A percentile compares a stretch with the other conserved stretches of the same genome.
Evolutionary conservation across 371 early-diverging fungal species (phyloP).

Genomic region (Saksenaea vasiformis): DNA sequence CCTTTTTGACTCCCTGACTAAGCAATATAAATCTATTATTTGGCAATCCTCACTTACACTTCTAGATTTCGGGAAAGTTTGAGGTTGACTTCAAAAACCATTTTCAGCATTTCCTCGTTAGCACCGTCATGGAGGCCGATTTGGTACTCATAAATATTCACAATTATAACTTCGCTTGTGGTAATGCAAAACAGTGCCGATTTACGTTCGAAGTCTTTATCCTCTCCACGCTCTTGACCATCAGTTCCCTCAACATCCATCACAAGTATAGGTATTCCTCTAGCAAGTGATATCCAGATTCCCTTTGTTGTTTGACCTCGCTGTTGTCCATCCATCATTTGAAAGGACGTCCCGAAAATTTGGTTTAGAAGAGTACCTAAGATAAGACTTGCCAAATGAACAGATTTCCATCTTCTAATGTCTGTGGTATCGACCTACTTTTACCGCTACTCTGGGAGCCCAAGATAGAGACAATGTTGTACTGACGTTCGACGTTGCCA

Average conservation of each 20-base stretch:
- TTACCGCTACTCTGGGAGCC: constrained; percentile 98
- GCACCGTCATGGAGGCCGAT: constrained; percentile 98
- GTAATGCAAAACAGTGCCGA: constrained; percentile 97
- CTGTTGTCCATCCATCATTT: constrained; percentile 87
- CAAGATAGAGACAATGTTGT: constrained; percentile 97
- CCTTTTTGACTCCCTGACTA: no score
- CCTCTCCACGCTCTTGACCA: constrained; percentile 97
- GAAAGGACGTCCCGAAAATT: constrained; percentile 92
- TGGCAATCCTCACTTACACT: constrained; percentile 47
- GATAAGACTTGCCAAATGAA: neutral
- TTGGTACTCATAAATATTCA: constrained; percentile 97
- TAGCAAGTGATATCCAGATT: constrained; percentile 92
- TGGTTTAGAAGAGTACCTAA: constrained; percentile 93
- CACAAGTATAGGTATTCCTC: constrained; percentile 82
- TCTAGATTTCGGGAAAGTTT: constrained; percentile 74
- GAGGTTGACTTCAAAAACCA: constrained; percentile 98
- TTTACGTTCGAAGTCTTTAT: constrained; percentile 98
- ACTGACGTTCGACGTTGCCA: constrained; percentile 87
- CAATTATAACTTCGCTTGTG: constrained; percentile 91
- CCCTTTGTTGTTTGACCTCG: constrained; percentile 95
- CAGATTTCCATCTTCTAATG: neutral
- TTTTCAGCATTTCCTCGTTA: constrained; percentile 97
- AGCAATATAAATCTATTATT: no score
- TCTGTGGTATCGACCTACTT: constrained; percentile 59
- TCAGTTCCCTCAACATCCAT: constrained; percentile 99